Percentiles rank a stretch among this genome's conserved stretches.
These are phyloP conservation scores for Sedum album DNA, from an alignment of 164 flowering plant genomes.

Conservation along the genomic window DNA sequence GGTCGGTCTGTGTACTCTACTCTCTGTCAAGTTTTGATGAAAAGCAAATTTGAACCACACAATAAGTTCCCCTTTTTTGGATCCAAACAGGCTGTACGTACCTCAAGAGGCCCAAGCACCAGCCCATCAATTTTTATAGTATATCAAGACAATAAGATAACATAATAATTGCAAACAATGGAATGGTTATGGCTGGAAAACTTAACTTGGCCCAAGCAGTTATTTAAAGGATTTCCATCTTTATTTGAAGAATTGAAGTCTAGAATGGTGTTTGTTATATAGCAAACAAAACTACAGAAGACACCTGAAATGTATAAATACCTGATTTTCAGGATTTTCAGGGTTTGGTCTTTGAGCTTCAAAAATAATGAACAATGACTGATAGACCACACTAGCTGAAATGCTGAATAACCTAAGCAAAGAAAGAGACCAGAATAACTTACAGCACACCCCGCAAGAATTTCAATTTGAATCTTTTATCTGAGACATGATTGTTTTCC, in stretches of 20 bases:
- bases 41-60: constrained; percentile 6
- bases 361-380: too few species aligned
- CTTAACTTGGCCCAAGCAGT: too few species aligned
- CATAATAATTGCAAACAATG: too few species aligned
- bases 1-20: neutral
- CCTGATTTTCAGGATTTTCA: neutral
- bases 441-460: too few species aligned
- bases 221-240: too few species aligned
- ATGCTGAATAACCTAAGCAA: neutral
- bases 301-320: neutral
- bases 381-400: too few species aligned
- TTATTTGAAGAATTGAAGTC: too few species aligned
- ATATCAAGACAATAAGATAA: neutral
- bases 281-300: too few species aligned
- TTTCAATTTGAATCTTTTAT: neutral
- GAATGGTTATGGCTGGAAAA: too few species aligned
- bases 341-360: too few species aligned
- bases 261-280: too few species aligned
- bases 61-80: neutral
- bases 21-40: neutral
- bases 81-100: neutral
- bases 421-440: too few species aligned
- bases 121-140: neutral
- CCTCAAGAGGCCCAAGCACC: neutral
- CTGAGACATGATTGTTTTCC: neutral